These are phyloP conservation scores for Skeletonema tropicum DNA, from an alignment of 108 stramenopile species.

Conservation along the genomic window DNA sequence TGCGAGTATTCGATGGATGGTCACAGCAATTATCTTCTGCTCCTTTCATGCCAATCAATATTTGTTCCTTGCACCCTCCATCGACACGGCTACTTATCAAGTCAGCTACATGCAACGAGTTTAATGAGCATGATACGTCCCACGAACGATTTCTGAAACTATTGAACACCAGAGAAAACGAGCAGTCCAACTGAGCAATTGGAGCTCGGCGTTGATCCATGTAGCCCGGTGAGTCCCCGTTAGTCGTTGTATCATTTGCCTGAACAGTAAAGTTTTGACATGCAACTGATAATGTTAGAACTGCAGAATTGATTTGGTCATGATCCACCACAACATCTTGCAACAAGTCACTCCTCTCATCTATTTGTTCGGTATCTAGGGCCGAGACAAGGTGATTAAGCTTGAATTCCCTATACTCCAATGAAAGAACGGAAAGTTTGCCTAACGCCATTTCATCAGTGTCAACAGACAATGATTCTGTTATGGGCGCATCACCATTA, in stretches of 20 bases:
- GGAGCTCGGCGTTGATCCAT: neutral
- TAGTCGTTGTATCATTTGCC: conserved; percentile 11
- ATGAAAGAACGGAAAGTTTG: neutral
- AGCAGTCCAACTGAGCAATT: conserved; percentile 7
- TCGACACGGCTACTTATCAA: conserved; percentile 10
- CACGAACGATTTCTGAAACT: conserved; percentile 11
- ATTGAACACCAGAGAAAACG: conserved; percentile 10
- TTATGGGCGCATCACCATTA: neutral
- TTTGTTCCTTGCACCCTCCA: neutral
- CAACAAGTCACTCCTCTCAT: neutral
- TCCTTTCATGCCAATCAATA: conserved; percentile 12
- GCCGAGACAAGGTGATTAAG: conserved; percentile 9
- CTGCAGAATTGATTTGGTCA: neutral
- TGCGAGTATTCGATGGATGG: neutral
- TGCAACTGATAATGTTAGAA: conserved; percentile 7
- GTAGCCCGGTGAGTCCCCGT: neutral
- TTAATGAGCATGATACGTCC: conserved; percentile 9
- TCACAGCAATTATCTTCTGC: neutral
- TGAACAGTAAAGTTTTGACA: conserved; percentile 13
- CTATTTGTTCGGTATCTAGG: neutral
- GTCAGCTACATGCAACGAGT: conserved; percentile 10
- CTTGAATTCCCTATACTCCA: conserved; percentile 23
- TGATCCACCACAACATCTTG: neutral
- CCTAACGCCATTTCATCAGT: conserved; percentile 12
- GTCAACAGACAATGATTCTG: conserved; percentile 5